Base-by-base conservation (phyloP, 768 basidiomycete genomes). In the Leccinum imitatum region DNA sequence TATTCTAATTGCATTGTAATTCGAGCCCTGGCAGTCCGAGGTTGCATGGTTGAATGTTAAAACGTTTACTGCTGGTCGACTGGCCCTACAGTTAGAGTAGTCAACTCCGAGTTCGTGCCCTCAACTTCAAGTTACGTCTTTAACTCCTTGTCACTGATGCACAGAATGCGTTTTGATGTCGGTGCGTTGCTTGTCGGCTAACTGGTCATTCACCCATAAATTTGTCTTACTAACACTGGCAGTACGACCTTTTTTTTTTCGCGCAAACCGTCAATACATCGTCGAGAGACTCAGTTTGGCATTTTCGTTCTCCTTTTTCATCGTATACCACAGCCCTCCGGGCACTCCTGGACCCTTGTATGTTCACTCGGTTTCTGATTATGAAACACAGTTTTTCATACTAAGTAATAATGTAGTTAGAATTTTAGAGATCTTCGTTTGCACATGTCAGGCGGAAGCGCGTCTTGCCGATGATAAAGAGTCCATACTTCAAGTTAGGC, bases 1-100 rank as follows among this genome's bases (percentile, higher is more conserved):
- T 64, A 73, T 63, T 51, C 55, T 69, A 69, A 62, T 58, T 56
- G 39, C 64, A 59, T 56, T 57, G 52, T 73, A 75, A 71, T 68
- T 39, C 50, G 21, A 62, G 27, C 44, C 25, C n/a, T n/a, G n/a
- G n/a, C 17, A 14, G 56, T 50, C 46, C 4, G 27, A 46, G 35
- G 51, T 50, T 44, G 48, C 50, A 15, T 53, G 47, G 41, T 25
- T 50, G 23, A 17, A 23, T 25, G 13, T 21, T 23, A 23, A 15
- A 13, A 17, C 27, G 6, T 14, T 50, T 27, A 39, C 15, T 50
- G 9, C 47, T 39, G 46, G 27, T 17, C 44, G 6, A n/a, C 17
- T 48, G 19, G 21, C 31, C n/a, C 53, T 35, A 41, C 39, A 3
- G 5, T 44, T 25, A 8, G 27, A 37, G 31, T 4, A 33, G 10